Evolutionary conservation across 225 moss, liverwort and hornwort species (phyloP), one percentile per base, ranked within the genome.

Genomic region (Straminergon stramineum): DNA sequence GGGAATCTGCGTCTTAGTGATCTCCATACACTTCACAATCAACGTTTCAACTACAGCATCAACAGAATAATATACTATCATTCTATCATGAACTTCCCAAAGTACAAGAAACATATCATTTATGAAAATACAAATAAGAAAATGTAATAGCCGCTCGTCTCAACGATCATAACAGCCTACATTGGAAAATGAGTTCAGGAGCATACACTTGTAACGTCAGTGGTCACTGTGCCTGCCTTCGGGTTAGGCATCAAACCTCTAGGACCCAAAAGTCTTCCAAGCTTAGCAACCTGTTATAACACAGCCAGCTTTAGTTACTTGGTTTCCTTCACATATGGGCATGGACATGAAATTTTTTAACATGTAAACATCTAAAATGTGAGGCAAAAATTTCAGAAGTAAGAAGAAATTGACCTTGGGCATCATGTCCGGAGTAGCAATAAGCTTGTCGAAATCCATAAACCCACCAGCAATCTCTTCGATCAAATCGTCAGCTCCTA

Each of bases 341-440:
- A 65, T 34, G 45, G 43, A 35, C 30, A 78, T 31, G 21, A 48
- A 66, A 32, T 1, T 32, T 52, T 14, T 17, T 2, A 57, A 35
- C 27, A 23, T 19, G 13, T 43, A 45, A 84, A 17, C 45, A 35
- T 43, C 43, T 57, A 23, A 56, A 77, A 37, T 77, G 43, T 24
- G 77, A 84, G 51, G 32, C 17, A 56, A 39, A 52, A 31, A 24
- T 31, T 20, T 66, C 55, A 34, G 32, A 68, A 70, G 45, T 35
- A 80, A n/a, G 61, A 79, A 79, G 56, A 86, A 56, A 51, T 68
- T 56, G 68, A 97, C 99, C 97, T 99, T 99, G n/a, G 99, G 99
- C 99, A 97, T 99, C 99, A 99, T 99, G 90, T 99, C 99, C 39
- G 99, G 99, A 85, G 99, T 96, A 35, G 97, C 97, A 86, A 99